Evolutionary conservation across 768 basidiomycete genomes (phyloP).

Genomic region (Xerocomus potaroensis): DNA sequence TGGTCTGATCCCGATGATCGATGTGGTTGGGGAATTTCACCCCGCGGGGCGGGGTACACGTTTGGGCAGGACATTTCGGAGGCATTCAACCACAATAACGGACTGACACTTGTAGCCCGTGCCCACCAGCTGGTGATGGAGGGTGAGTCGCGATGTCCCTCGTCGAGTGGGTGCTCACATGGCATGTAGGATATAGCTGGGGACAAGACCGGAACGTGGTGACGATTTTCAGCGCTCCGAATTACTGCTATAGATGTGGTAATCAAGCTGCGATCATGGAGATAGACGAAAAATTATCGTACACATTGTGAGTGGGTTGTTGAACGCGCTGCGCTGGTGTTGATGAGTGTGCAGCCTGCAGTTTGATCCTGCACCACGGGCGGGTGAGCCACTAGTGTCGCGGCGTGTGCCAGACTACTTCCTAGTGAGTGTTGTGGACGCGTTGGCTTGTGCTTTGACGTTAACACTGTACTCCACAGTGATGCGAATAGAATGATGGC

Average conservation of each 20-base stretch:
- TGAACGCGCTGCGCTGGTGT: not conserved
- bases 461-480: conserved; percentile 12
- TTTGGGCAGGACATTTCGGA: conserved; percentile 99
- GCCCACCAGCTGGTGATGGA: conserved; percentile 98
- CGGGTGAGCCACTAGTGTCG: conserved; percentile 97
- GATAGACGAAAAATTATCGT: conserved; percentile 96
- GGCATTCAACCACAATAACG: conserved; percentile 99
- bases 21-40: conserved; percentile 99
- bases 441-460: conserved; percentile 1
- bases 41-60: conserved; percentile 97
- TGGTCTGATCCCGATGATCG: conserved; percentile 99
- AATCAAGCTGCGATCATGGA: conserved; percentile 99
- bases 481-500: conserved; percentile 12
- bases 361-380: conserved; percentile 98
- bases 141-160: conserved; percentile 47
- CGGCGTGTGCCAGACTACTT: conserved; percentile 93
- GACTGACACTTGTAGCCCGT: conserved; percentile 89
- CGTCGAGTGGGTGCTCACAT: conserved; percentile 5
- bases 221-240: conserved; percentile 99
- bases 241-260: conserved; percentile 99
- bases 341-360: conserved; percentile 68
- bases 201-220: conserved; percentile 99
- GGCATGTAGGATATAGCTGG: conserved; percentile 79
- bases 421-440: conserved; percentile 65
- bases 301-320: conserved; percentile 69